Evolutionary conservation across 1,284 basidiomycete genomes (phyloP), one percentile per base, ranked within the genome.

Genomic region (Trichosporon asahii): DNA sequence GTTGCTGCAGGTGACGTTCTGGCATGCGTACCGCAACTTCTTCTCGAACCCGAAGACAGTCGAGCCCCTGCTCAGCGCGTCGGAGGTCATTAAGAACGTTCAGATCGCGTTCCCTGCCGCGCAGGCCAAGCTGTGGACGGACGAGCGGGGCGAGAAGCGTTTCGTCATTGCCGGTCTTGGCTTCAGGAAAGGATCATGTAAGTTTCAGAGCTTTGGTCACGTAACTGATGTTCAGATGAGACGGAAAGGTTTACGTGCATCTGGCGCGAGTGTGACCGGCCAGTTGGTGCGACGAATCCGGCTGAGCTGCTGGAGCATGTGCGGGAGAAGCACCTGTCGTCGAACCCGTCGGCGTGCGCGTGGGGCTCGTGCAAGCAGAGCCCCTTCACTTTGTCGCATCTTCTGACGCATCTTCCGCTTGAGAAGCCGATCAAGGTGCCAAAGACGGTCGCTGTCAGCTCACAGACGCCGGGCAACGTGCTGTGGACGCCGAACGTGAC

Each of bases 11-110:
- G 79, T 81, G n/a, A 77, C 78, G 0, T 82, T 84, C 74, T 84
- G 82, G 82, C 78, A 79, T 53, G 78, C 80, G 23, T 84, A 84
- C 70, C 76, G 79, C 11, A 79, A 80, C 67, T 81, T 82, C 67
- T 84, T 84, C 76, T 71, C 72, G 15, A 72, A 76, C 65, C 71
- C 75, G 2, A 64, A 72, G 2, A 77, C 78, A 21, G 73, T 77
- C 33, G 77, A 82, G 65, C 77, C 76, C 64, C 69, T 83, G 11
- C 66, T 83, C n/a, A 72, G 74, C 57, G 83, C 82, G 3, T 77
- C 79, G 7, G 83, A 84, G 68, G 78, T 83, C 18, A 83, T 84
- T 76, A 82, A 81, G 71, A 82, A 83, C 61, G 80, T 83, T 21
- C 78, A 77, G n/a, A 68, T 77, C 6, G 80, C 80, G 9, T 80